These are phyloP conservation scores for Paraconiothyrium brasiliense DNA, from an alignment of 2,329 filamentous ascomycete species.

Conservation along the genomic window DNA sequence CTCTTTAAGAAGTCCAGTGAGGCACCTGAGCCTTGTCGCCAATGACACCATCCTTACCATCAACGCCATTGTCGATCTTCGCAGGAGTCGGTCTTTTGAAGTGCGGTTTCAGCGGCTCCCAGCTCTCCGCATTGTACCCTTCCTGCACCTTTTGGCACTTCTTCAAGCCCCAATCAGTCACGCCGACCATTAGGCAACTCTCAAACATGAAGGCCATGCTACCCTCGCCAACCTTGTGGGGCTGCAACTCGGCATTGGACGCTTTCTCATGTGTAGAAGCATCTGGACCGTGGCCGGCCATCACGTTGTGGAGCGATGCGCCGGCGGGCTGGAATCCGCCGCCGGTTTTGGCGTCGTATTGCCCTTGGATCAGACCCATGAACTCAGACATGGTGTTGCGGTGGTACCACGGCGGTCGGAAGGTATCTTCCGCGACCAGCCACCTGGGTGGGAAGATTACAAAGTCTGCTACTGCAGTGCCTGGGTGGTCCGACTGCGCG, in stretches of 20 bases:
- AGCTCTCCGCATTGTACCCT: conserved; percentile 83
- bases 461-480: conserved; percentile 71
- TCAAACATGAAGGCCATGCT: conserved; percentile 76
- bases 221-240: conserved; percentile 68
- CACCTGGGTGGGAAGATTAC: conserved; percentile 77
- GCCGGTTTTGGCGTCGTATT: conserved; percentile 68
- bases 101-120: conserved; percentile 65
- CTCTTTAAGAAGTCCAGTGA: conserved; percentile 30
- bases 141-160: conserved; percentile 75
- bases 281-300: conserved; percentile 76
- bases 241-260: conserved; percentile 63
- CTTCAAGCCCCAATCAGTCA: conserved; percentile 76
- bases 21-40: conserved; percentile 37
- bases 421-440: conserved; percentile 74
- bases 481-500: conserved; percentile 65
- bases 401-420: conserved; percentile 78
- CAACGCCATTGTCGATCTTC: conserved; percentile 40
- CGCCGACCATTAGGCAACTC: conserved; percentile 73
- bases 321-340: conserved; percentile 70
- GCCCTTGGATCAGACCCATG: conserved; percentile 71
- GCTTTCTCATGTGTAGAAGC: conserved; percentile 67
- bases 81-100: conserved; percentile 48
- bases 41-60: conserved; percentile 25
- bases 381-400: conserved; percentile 75
- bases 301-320: conserved; percentile 75